Evolutionary conservation across 805 yeast species (phyloP).

Genomic region (Tetrapisispora fleetii): DNA sequence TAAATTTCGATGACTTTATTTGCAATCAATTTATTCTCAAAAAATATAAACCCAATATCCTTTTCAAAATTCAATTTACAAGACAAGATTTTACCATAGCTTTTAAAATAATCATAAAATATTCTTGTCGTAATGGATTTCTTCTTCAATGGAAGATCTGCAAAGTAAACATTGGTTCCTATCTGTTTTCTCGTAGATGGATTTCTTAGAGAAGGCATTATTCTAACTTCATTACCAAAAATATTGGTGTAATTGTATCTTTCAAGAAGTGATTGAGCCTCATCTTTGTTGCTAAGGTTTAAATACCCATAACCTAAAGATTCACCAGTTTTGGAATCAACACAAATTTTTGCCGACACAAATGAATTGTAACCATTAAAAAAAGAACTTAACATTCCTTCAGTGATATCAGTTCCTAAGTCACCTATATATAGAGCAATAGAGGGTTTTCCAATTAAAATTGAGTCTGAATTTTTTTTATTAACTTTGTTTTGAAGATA

Average conservation of each 20-base stretch:
- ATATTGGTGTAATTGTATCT: slow-evolving; percentile 42
- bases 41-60: slow-evolving; percentile 34
- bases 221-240: slow-evolving; percentile 38
- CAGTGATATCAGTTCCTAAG: slow-evolving; percentile 41
- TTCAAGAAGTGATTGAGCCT: slow-evolving; percentile 48
- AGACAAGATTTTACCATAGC: slow-evolving; percentile 37
- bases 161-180: slow-evolving; percentile 43
- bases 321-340: slow-evolving; percentile 40
- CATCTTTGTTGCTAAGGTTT: slow-evolving; percentile 41
- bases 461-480: not conserved
- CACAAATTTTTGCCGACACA: slow-evolving; percentile 50
- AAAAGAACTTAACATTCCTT: slow-evolving; percentile 35
- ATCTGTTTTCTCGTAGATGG: slow-evolving; percentile 31
- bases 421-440: slow-evolving; percentile 54
- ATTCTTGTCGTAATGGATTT: slow-evolving; percentile 29
- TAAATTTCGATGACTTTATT: slow-evolving; percentile 25
- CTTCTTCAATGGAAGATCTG: slow-evolving; percentile 33
- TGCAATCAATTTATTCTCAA: slow-evolving; percentile 29
- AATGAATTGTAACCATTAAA: slow-evolving; percentile 39
- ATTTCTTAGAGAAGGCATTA: slow-evolving; percentile 47
- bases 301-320: slow-evolving; percentile 71
- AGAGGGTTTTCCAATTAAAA: not conserved
- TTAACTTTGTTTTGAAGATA: too few relatives aligned
- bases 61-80: slow-evolving; percentile 33
- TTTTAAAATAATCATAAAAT: slow-evolving; percentile 42